Conservation (phyloP, 352 stramenopile species). For the Plasmopara muralis region DNA sequence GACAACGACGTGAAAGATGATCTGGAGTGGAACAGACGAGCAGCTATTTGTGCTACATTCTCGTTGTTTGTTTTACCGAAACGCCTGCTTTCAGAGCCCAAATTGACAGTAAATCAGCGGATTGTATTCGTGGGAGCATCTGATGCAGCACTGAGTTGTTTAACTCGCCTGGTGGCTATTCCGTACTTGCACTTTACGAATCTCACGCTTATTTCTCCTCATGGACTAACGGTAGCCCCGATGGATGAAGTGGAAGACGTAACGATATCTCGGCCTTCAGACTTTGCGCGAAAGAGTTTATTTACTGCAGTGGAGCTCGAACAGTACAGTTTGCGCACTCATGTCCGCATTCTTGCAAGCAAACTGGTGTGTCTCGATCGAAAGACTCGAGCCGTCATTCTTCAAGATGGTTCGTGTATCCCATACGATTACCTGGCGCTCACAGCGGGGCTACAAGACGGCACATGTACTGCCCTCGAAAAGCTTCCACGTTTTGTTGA, state of each 20-base stretch:
- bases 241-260: slow-evolving; percentile 11
- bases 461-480: slow-evolving; percentile 38
- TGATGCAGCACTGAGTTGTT: slow-evolving; percentile 67
- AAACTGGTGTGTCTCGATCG: slow-evolving; percentile 69
- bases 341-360: slow-evolving; percentile 55
- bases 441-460: slow-evolving; percentile 64
- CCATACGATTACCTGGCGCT: slow-evolving; percentile 83
- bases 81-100: slow-evolving; percentile 79
- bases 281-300: slow-evolving; percentile 50
- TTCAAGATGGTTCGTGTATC: slow-evolving; percentile 75
- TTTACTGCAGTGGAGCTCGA: slow-evolving; percentile 38
- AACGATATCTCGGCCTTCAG: slow-evolving; percentile 6
- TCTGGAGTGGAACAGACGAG: slow-evolving; percentile 18
- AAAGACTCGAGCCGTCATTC: slow-evolving; percentile 51
- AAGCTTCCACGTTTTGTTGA: slow-evolving; percentile 34
- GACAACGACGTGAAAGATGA: slow-evolving; percentile 47
- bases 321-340: slow-evolving; percentile 53
- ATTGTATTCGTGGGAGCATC: slow-evolving; percentile 84
- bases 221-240: slow-evolving; percentile 44
- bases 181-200: slow-evolving; percentile 85
- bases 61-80: slow-evolving; percentile 85
- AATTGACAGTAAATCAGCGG: slow-evolving; percentile 73
- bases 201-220: slow-evolving; percentile 77
- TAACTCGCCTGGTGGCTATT: slow-evolving; percentile 66
- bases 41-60: slow-evolving; percentile 26